Evolutionary conservation across 768 basidiomycete genomes (phyloP).

Genomic region (Tulasnella sp.): DNA sequence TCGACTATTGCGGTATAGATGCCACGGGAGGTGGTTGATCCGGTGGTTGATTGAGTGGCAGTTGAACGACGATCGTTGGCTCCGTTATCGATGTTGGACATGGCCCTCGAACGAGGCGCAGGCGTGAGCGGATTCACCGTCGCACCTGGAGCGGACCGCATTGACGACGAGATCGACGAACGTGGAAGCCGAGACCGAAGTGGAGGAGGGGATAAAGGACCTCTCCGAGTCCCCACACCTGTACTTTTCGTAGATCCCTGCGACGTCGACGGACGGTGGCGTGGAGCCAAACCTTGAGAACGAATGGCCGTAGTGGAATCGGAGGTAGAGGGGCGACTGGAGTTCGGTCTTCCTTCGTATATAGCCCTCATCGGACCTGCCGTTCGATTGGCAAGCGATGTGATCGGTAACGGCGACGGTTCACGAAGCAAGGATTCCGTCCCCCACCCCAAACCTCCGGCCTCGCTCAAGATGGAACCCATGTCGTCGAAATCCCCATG

Average conservation of each 20-base stretch:
- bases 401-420: too few relatives aligned
- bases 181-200: constrained; percentile 11
- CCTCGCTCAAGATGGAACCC: constrained; percentile 1
- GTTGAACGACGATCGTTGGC: background rate
- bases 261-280: constrained; percentile 5
- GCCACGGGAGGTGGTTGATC: background rate
- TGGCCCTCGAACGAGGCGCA: background rate
- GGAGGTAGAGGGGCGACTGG: too few relatives aligned
- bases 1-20: too few relatives aligned
- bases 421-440: background rate
- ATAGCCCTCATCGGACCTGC: constrained; percentile 1
- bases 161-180: constrained; percentile 12
- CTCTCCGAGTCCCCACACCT: background rate
- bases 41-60: background rate
- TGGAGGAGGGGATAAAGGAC: constrained; percentile 7
- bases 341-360: background rate
- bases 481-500: constrained; percentile 13
- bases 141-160: background rate
- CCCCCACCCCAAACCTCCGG: constrained; percentile 1
- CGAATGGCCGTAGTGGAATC: background rate
- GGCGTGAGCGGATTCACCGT: constrained; percentile 1
- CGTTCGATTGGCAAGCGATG: background rate
- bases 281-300: background rate
- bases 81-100: background rate
- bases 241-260: background rate